Conservation (phyloP, 164 flowering plant genomes). For the Berberis thunbergii region DNA sequence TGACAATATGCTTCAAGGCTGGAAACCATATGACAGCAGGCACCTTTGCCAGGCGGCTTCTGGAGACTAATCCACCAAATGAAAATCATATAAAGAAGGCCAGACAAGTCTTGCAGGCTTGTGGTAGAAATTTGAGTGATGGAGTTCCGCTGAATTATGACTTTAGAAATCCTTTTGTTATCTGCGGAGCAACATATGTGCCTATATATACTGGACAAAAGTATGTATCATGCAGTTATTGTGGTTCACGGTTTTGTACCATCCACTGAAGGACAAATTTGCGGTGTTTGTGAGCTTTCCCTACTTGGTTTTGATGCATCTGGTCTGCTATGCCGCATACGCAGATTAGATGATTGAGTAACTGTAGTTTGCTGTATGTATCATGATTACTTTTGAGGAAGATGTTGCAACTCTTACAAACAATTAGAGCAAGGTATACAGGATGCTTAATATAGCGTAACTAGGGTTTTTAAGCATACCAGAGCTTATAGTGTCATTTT, state of each 20-base stretch:
- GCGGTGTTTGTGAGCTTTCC: constrained; percentile 68
- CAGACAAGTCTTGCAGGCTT: constrained; percentile 51
- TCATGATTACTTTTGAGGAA: no score
- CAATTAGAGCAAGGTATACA: no score
- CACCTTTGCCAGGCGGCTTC: constrained; percentile 55
- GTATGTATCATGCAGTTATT: constrained; percentile 65
- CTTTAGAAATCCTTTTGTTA: constrained; percentile 74
- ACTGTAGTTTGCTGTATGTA: not conserved
- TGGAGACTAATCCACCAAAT: constrained; percentile 54
- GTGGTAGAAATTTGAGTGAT: constrained; percentile 39
- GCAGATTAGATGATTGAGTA: constrained; percentile 44
- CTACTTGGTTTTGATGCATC: constrained; percentile 73
- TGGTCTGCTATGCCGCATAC: constrained; percentile 68
- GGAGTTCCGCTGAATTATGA: constrained; percentile 54
- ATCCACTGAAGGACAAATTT: constrained; percentile 51
- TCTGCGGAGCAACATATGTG: constrained; percentile 72
- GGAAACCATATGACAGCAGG: constrained; percentile 53
- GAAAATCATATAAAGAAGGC: constrained; percentile 62
- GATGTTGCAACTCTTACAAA: no score
- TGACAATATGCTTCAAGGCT: constrained; percentile 53
- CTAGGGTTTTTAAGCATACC: no score
- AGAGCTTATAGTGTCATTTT: no score
- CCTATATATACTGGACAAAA: constrained; percentile 82
- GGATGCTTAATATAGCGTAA: no score
- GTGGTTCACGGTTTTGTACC: constrained; percentile 64